These are phyloP conservation scores for Botrytis fabae DNA, from an alignment of 2,329 filamentous ascomycete species.

Conservation along the genomic window DNA sequence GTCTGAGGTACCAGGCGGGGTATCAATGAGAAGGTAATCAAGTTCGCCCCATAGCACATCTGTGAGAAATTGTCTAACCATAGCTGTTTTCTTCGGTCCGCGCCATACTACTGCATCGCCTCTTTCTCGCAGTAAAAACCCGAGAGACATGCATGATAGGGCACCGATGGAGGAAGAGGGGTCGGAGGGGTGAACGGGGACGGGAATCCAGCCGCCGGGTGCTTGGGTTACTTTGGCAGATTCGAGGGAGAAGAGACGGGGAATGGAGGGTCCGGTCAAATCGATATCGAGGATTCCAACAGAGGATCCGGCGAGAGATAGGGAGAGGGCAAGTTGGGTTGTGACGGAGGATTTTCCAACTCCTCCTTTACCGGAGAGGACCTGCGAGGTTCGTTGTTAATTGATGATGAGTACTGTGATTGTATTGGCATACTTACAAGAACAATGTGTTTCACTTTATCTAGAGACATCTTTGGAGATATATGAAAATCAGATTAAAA, in stretches of 20 bases:
- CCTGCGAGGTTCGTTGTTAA: conserved; percentile 42
- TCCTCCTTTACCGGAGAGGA: conserved; percentile 95
- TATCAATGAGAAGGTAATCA: conserved; percentile 95
- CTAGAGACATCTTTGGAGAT: conserved; percentile 57
- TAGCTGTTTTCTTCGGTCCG: conserved; percentile 97
- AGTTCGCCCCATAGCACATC: conserved; percentile 85
- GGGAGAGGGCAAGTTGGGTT: conserved; percentile 87
- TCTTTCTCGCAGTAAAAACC: conserved; percentile 79
- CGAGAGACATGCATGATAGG: conserved; percentile 85
- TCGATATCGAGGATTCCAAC: conserved; percentile 97
- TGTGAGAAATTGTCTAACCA: conserved; percentile 94
- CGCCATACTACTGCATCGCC: conserved; percentile 96
- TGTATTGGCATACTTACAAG: conserved; percentile 53
- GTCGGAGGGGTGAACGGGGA: conserved; percentile 70
- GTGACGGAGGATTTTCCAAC: conserved; percentile 99
- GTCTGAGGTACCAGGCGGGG: conserved; percentile 92
- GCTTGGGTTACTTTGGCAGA: conserved; percentile 86
- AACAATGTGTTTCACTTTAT: conserved; percentile 74
- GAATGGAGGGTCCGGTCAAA: conserved; percentile 93
- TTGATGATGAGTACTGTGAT: neutral
- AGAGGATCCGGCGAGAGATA: conserved; percentile 80
- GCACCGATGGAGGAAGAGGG: conserved; percentile 56
- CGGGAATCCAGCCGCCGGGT: conserved; percentile 88
- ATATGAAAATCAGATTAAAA: neutral
- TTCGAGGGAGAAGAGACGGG: conserved; percentile 90